A percentile compares a stretch with the other conserved stretches of the same genome.
Conservation (phyloP, 495 filamentous ascomycete genomes). For the Aspergillus hancockii region DNA sequence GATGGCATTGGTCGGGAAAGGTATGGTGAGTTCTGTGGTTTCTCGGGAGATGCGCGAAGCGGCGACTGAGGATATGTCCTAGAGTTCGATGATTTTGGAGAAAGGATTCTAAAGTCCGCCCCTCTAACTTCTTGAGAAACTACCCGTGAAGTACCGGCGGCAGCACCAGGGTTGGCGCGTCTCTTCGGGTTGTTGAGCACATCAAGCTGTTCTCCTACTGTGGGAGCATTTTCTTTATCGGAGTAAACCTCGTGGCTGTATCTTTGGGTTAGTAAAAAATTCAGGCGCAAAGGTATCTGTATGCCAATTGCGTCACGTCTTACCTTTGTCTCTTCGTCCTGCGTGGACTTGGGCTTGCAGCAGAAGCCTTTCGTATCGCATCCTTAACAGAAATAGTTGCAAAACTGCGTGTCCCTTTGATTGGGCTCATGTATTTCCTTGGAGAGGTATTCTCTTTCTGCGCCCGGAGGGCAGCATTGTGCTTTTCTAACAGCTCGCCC, state of each 20-base stretch:
- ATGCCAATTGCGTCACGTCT: slow-evolving; percentile 19
- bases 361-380: slow-evolving; percentile 25
- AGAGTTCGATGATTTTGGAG: slow-evolving; percentile 80
- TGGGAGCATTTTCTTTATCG: slow-evolving; percentile 78
- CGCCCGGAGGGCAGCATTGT: slow-evolving; percentile 37
- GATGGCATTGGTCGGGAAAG: slow-evolving; percentile 56
- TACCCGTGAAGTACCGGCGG: slow-evolving; percentile 45
- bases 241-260: slow-evolving; percentile 62
- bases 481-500: slow-evolving; percentile 71
- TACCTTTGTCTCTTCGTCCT: slow-evolving; percentile 65
- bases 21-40: slow-evolving; percentile 48
- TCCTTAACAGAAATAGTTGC: slow-evolving; percentile 33
- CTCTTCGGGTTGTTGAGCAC: slow-evolving; percentile 62
- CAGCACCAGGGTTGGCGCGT: slow-evolving; percentile 45
- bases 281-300: neutral
- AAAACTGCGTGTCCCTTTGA: slow-evolving; percentile 32
- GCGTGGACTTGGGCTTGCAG: slow-evolving; percentile 33
- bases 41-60: slow-evolving; percentile 45
- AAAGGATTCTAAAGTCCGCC: slow-evolving; percentile 63
- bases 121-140: slow-evolving; percentile 50
- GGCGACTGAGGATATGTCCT: slow-evolving; percentile 64
- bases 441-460: slow-evolving; percentile 31
- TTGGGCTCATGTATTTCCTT: slow-evolving; percentile 31
- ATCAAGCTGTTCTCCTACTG: slow-evolving; percentile 36
- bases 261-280: slow-evolving; percentile 14